Percentiles rank a stretch among this genome's conserved stretches.
These are phyloP conservation scores for Cichorium intybus DNA, from an alignment of 140 eudicot species.

Conservation along the genomic window DNA sequence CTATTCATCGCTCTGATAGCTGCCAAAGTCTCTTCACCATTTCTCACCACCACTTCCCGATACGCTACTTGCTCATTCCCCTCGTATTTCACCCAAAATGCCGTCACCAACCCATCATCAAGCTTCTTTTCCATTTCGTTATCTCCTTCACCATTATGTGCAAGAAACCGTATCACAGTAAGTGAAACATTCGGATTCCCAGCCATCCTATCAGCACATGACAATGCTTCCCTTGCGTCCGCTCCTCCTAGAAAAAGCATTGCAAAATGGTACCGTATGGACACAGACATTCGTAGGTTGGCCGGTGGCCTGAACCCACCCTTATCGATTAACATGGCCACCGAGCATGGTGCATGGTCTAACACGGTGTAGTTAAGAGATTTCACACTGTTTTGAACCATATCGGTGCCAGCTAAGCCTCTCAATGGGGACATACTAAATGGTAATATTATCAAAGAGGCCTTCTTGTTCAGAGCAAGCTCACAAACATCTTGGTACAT, in stretches of 20 bases:
- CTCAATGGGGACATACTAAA: conserved; percentile 19
- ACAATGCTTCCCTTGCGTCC: conserved; percentile 80
- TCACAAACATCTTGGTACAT: conserved; percentile 96
- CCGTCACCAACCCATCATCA: conserved; percentile 81
- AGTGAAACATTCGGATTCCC: conserved; percentile 45
- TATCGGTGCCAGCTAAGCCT: conserved; percentile 17
- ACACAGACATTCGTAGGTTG: conserved; percentile 14
- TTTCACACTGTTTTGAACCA: conserved; percentile 23
- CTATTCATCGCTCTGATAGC: conserved; percentile 59
- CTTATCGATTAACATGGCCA: conserved; percentile 60
- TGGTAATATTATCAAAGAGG: conserved; percentile 58
- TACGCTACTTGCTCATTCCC: conserved; percentile 55
- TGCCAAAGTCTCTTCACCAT: conserved; percentile 80
- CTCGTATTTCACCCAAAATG: conserved; percentile 90
- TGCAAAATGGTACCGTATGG: conserved; percentile 34
- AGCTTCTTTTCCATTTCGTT: conserved; percentile 68
- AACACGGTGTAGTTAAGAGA: conserved; percentile 46
- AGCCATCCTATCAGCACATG: conserved; percentile 73
- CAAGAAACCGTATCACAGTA: conserved; percentile 63
- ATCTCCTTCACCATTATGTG: conserved; percentile 58
- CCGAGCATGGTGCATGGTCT: conserved; percentile 86
- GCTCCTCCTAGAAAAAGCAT: conserved; percentile 88
- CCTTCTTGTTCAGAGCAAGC: conserved; percentile 58
- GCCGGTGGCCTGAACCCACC: conserved; percentile 21
- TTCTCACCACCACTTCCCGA: conserved; percentile 66